Conservation (phyloP, 495 filamentous ascomycete genomes). For the Penicillium egyptiacum region DNA sequence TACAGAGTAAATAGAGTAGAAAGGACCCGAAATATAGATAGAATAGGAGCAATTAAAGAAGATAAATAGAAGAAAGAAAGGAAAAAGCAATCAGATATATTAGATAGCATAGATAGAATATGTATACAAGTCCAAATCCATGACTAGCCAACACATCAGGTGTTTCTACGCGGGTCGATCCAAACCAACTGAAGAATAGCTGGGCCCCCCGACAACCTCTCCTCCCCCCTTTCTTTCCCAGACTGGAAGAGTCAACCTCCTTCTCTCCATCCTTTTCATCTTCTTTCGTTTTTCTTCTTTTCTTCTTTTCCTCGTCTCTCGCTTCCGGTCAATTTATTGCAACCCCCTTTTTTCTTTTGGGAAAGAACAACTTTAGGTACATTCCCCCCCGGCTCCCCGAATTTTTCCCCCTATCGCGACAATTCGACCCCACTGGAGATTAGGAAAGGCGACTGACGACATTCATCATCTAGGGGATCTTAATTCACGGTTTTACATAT, state of each 20-base stretch:
- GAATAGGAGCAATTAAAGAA: background rate
- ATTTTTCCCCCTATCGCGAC: constrained; percentile 12
- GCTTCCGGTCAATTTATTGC: constrained; percentile 2
- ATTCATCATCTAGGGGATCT: constrained; percentile 32
- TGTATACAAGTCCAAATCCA: background rate
- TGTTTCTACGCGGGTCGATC: constrained; percentile 19
- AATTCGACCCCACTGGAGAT: constrained; percentile 13
- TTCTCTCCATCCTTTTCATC: constrained; percentile 20
- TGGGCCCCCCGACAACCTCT: constrained; percentile 15
- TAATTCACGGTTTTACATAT: constrained; percentile 14
- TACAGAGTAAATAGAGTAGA: background rate
- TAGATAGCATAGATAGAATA: background rate
- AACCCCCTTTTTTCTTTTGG: constrained; percentile 2
- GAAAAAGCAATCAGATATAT: background rate
- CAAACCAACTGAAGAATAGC: constrained; percentile 30
- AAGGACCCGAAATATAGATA: background rate
- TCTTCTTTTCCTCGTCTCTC: constrained; percentile 22
- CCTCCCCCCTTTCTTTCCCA: constrained; percentile 37
- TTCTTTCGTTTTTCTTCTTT: constrained; percentile 22
- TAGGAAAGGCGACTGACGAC: constrained; percentile 13
- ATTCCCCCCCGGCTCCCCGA: constrained; percentile 15
- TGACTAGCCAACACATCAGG: background rate
- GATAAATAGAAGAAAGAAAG: background rate
- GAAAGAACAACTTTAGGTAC: constrained; percentile 21
- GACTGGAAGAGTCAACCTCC: constrained; percentile 21